Evolutionary conservation across 805 yeast species (phyloP).

Genomic region (Candida sphagnicola): DNA sequence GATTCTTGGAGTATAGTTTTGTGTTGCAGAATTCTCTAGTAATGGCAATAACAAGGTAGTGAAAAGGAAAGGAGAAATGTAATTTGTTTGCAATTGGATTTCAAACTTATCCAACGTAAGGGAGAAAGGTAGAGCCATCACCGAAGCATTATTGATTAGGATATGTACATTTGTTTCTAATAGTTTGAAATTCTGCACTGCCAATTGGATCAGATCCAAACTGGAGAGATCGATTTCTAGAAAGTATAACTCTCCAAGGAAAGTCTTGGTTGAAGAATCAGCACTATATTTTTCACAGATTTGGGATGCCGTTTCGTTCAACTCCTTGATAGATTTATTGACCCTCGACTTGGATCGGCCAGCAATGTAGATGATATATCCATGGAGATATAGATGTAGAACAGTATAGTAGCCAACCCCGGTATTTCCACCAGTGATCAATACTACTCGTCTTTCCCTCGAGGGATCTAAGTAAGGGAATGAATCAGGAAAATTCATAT

Average conservation of each 20-base stretch:
- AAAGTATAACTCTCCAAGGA: slow-evolving; percentile 32
- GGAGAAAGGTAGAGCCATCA: slow-evolving; percentile 69
- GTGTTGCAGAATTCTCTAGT: slow-evolving; percentile 37
- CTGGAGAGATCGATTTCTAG: slow-evolving; percentile 35
- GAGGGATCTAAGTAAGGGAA: slow-evolving; percentile 62
- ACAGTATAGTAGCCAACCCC: slow-evolving; percentile 81
- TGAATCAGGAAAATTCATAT: slow-evolving; percentile 18
- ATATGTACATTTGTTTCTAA: slow-evolving; percentile 53
- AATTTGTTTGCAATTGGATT: slow-evolving; percentile 75
- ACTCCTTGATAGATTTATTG: slow-evolving; percentile 50
- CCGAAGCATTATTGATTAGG: slow-evolving; percentile 75
- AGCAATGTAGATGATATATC: slow-evolving; percentile 69
- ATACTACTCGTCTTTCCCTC: slow-evolving; percentile 54
- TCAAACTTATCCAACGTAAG: slow-evolving; percentile 70
- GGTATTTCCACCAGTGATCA: slow-evolving; percentile 78
- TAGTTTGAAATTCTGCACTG: slow-evolving; percentile 43
- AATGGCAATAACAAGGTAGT: slow-evolving; percentile 57
- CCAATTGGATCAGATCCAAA: slow-evolving; percentile 32
- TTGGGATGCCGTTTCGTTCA: slow-evolving; percentile 55
- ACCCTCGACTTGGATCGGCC: slow-evolving; percentile 62
- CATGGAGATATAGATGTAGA: slow-evolving; percentile 73
- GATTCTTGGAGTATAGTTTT: slow-evolving; percentile 46
- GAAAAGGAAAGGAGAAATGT: slow-evolving; percentile 68
- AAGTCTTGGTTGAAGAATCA: slow-evolving; percentile 14
- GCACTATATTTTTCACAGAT: slow-evolving; percentile 10